Percentiles rank a stretch among this genome's conserved stretches.
Evolutionary conservation across 768 basidiomycete genomes (phyloP).

Genomic region (Sarcodon aspratus): DNA sequence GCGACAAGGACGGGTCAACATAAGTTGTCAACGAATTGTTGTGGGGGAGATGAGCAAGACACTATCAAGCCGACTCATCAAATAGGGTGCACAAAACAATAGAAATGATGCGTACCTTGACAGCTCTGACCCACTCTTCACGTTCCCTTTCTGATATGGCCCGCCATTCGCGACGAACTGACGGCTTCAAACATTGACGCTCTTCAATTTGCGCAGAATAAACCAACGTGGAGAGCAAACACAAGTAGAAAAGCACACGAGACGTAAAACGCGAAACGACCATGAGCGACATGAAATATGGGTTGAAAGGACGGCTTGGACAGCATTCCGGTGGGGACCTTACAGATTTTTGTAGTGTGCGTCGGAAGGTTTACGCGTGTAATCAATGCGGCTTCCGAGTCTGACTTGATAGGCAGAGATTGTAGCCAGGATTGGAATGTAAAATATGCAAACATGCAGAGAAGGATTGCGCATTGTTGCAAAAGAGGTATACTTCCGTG

Average conservation of each 20-base stretch:
- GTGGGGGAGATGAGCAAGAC: background rate
- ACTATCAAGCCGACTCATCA: background rate
- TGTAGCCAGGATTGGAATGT: too few relatives aligned
- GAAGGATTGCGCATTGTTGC: too few relatives aligned
- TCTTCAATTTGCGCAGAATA: background rate
- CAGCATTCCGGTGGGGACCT: too few relatives aligned
- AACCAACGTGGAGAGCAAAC: background rate
- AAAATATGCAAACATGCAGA: too few relatives aligned
- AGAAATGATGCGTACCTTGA: slow-evolving; percentile 9
- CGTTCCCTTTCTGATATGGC: slow-evolving; percentile 6
- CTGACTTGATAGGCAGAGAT: too few relatives aligned
- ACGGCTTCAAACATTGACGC: slow-evolving; percentile 7
- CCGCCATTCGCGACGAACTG: slow-evolving; percentile 14
- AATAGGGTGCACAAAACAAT: background rate
- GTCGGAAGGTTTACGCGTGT: too few relatives aligned
- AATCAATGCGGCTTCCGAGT: too few relatives aligned
- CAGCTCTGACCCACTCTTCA: slow-evolving; percentile 13
- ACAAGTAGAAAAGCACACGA: background rate
- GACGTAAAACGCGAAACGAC: too few relatives aligned
- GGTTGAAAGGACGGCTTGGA: too few relatives aligned
- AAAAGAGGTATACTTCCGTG: too few relatives aligned
- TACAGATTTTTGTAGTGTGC: too few relatives aligned
- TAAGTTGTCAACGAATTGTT: background rate
- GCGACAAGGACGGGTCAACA: background rate
- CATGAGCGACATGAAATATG: too few relatives aligned